Base-by-base conservation (phyloP, 768 basidiomycete species). In the Rhodotorula babjevae region DNA sequence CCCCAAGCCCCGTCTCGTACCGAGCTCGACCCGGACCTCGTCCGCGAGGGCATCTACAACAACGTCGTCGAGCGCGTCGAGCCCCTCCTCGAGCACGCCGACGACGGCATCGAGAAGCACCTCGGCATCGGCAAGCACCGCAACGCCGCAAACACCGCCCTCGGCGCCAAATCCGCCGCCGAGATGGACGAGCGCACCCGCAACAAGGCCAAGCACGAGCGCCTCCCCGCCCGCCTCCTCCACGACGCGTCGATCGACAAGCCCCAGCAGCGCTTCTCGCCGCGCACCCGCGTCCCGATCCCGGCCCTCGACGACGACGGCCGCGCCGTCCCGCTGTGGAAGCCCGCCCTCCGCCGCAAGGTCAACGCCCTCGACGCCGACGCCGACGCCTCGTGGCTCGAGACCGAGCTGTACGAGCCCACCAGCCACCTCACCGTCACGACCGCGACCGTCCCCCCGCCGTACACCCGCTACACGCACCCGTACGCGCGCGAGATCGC, bases 21-120 rank as follows among this genome's bases (percentile, higher is more conserved):
- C 44, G 86, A 83, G 67, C 86, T 90, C 78, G 92, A 96, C 76
- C 90, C 93, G 81, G 85, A 94, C 7, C 81, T 91, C 46, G 31
- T 76, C 65, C 31, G 42, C 15, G 94, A 96, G 79, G 87, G 86
- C 74, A 95, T 93, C 80, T 86, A 90, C 75, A 83, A 86, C 27
- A 81, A 87, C 31, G 85, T 95, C 4, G 89, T 91, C n/a, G 91
- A 93, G 78, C 83, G 87, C 0, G 86, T 95, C 84, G 95, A 99
- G 79, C 85, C 86, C 60, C 80, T 97, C 64, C 81, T 96, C 69
- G 96, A 98, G 81, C 85, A 87, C 64, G 90, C 92, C 9, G 92
- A 97, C 79, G 88, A 87, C 16, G 87, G 87, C 74, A 81, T 99
- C 50, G 95, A 98, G 78, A 87, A 90, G 74, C 86, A 86, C 74